These are phyloP conservation scores for Wickerhamiella domercqiae DNA, from an alignment of 805 yeast genomes.

Conservation along the genomic window DNA sequence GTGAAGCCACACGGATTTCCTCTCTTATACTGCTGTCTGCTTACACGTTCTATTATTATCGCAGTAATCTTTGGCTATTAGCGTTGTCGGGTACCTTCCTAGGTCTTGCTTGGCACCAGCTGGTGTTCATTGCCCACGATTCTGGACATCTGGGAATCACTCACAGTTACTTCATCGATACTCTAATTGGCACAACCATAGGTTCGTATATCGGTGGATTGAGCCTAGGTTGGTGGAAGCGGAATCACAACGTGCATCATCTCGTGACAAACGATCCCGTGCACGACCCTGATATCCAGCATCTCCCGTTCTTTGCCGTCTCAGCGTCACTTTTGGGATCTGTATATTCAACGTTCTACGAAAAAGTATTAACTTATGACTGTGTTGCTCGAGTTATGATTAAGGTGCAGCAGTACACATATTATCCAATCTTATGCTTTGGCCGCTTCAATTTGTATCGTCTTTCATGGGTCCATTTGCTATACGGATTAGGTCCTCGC, in stretches of 20 bases:
- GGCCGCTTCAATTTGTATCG: slow-evolving; percentile 79
- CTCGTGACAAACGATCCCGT: slow-evolving; percentile 82
- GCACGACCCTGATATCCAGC: slow-evolving; percentile 91
- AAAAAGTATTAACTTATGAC: slow-evolving; percentile 52
- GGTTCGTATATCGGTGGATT: slow-evolving; percentile 80
- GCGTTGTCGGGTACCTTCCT: slow-evolving; percentile 44
- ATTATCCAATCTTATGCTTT: slow-evolving; percentile 65
- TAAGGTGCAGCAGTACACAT: slow-evolving; percentile 51
- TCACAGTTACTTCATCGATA: slow-evolving; percentile 65
- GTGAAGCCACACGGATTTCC: slow-evolving; percentile 48
- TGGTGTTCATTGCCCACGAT: slow-evolving; percentile 78
- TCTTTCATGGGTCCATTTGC: slow-evolving; percentile 61
- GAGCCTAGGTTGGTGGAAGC: slow-evolving; percentile 89
- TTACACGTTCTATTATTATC: slow-evolving; percentile 28
- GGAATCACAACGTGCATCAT: slow-evolving; percentile 89
- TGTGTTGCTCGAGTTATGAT: slow-evolving; percentile 40
- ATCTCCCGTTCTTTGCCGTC: slow-evolving; percentile 80
- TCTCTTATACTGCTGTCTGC: slow-evolving; percentile 37
- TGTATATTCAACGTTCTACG: slow-evolving; percentile 70
- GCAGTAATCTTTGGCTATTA: slow-evolving; percentile 23
- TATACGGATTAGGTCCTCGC: slow-evolving; percentile 65
- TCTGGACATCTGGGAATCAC: slow-evolving; percentile 79
- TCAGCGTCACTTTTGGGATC: slow-evolving; percentile 51
- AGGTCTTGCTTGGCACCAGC: slow-evolving; percentile 80
- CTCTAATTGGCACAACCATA: slow-evolving; percentile 51